Percentiles rank a stretch among this genome's conserved stretches.
These are phyloP conservation scores for Diaporthe vaccinii DNA, from an alignment of 2,329 filamentous ascomycete genomes.

Conservation along the genomic window DNA sequence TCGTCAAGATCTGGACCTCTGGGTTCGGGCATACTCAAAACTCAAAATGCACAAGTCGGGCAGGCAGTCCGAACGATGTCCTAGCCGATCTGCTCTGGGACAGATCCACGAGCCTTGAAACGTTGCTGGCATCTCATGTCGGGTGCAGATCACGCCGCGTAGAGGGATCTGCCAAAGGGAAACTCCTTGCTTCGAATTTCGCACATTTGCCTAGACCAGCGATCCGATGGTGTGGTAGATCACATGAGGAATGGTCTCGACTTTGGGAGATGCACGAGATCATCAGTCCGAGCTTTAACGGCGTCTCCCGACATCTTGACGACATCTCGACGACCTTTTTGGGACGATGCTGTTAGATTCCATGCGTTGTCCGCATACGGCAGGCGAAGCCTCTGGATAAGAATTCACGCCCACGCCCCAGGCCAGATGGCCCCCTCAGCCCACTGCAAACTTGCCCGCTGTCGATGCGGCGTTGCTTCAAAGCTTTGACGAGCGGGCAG, in stretches of 20 bases:
- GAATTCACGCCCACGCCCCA: background rate
- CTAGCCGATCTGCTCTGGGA: slow-evolving; percentile 2
- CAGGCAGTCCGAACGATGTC: slow-evolving; percentile 18
- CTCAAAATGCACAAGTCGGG: background rate
- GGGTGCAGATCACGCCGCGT: slow-evolving; percentile 11
- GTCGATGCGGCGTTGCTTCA: background rate
- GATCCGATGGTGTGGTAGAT: slow-evolving; percentile 27
- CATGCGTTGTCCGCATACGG: background rate
- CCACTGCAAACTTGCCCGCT: background rate
- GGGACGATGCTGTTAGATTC: background rate
- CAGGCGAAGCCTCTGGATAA: background rate
- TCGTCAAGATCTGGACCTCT: slow-evolving; percentile 10
- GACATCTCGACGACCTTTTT: slow-evolving; percentile 5
- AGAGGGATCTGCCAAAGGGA: slow-evolving; percentile 11
- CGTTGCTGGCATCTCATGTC: slow-evolving; percentile 13
- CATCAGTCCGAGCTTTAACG: slow-evolving; percentile 31
- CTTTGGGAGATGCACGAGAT: slow-evolving; percentile 17
- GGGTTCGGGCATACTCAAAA: background rate
- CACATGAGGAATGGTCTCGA: slow-evolving; percentile 30
- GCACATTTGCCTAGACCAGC: background rate
- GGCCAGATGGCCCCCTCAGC: background rate
- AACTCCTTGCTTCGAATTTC: slow-evolving; percentile 24
- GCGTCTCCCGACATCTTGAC: slow-evolving; percentile 22
- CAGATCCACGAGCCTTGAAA: slow-evolving; percentile 27
- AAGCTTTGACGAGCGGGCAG: background rate